A percentile compares a stretch with the other conserved stretches of the same genome.
phyloP scores from a whole-genome alignment of 768 basidiomycete genomes.

The Mycena capillaripes region DNA sequence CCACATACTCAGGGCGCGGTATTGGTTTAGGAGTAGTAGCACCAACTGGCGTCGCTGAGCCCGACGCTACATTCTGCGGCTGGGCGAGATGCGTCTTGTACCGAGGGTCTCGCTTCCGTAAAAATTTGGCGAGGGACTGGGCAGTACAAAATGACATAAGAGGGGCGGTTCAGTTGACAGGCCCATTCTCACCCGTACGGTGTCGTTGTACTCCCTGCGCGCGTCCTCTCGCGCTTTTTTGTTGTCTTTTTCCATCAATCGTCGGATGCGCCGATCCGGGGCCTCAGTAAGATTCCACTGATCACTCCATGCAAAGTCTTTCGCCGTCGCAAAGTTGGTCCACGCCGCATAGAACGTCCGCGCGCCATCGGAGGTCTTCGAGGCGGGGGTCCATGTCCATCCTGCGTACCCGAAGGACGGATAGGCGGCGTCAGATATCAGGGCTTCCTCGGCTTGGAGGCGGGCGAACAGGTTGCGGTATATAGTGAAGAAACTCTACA shows the following conservation, averaged over 20 bases:
- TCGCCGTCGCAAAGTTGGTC: constrained; percentile 88
- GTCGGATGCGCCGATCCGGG: constrained; percentile 86
- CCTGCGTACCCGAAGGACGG: constrained; percentile 88
- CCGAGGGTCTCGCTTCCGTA: constrained; percentile 91
- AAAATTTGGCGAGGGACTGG: constrained; percentile 82
- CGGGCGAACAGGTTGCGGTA: constrained; percentile 91
- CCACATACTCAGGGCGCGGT: constrained; percentile 68
- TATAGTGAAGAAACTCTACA: constrained; percentile 90
- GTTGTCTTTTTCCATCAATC: constrained; percentile 97
- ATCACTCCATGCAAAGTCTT: constrained; percentile 92
- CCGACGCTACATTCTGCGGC: constrained; percentile 47
- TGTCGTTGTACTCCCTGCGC: constrained; percentile 93
- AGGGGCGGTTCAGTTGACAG: constrained; percentile 6
- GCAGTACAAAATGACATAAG: constrained; percentile 10
- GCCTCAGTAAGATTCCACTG: constrained; percentile 88
- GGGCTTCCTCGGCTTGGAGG: constrained; percentile 83
- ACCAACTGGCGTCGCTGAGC: constrained; percentile 47
- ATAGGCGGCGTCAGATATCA: constrained; percentile 63
- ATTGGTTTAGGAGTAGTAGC: constrained; percentile 43
- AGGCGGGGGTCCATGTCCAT: constrained; percentile 76
- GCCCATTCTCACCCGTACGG: constrained; percentile 75
- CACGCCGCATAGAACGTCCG: constrained; percentile 88
- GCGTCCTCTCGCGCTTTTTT: constrained; percentile 92
- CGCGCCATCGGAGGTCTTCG: constrained; percentile 67
- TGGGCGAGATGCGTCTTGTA: constrained; percentile 77